These are phyloP conservation scores for Meira miltonrushii DNA, from an alignment of 1,284 basidiomycete species.

Conservation along the genomic window DNA sequence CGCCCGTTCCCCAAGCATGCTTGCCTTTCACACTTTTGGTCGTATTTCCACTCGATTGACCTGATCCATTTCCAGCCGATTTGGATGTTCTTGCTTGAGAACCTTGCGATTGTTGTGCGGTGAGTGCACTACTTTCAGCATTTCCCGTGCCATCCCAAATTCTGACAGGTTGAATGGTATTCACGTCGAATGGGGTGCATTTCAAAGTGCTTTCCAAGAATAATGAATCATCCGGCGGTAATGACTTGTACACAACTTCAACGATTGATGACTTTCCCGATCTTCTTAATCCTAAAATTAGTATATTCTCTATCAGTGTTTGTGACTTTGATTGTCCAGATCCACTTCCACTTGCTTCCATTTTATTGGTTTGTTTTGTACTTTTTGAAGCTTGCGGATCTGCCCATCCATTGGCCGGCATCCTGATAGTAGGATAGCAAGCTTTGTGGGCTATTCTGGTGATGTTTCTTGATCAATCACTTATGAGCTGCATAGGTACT, in stretches of 20 bases:
- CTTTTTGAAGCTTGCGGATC: too few relatives aligned
- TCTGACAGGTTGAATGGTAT: neutral
- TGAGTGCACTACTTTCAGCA: neutral
- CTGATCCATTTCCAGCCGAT: neutral
- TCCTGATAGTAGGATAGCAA: too few relatives aligned
- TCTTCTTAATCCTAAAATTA: slow-evolving; percentile 3
- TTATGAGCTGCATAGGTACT: too few relatives aligned
- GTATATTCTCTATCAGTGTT: neutral
- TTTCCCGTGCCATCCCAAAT: slow-evolving; percentile 5
- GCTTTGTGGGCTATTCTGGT: too few relatives aligned
- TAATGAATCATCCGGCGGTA: neutral
- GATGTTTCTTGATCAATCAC: too few relatives aligned
- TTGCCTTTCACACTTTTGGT: neutral
- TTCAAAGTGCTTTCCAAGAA: neutral
- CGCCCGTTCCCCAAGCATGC: slow-evolving; percentile 6
- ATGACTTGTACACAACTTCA: neutral
- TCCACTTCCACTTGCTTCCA: too few relatives aligned
- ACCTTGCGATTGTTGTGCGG: too few relatives aligned
- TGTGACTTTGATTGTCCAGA: too few relatives aligned
- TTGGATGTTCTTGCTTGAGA: neutral
- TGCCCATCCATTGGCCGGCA: too few relatives aligned
- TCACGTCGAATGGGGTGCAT: neutral
- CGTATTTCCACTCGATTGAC: neutral
- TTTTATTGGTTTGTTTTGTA: too few relatives aligned
- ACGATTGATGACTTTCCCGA: neutral